Conservation (phyloP, 2,329 filamentous ascomycete genomes). For the Grosmannia serpens region DNA sequence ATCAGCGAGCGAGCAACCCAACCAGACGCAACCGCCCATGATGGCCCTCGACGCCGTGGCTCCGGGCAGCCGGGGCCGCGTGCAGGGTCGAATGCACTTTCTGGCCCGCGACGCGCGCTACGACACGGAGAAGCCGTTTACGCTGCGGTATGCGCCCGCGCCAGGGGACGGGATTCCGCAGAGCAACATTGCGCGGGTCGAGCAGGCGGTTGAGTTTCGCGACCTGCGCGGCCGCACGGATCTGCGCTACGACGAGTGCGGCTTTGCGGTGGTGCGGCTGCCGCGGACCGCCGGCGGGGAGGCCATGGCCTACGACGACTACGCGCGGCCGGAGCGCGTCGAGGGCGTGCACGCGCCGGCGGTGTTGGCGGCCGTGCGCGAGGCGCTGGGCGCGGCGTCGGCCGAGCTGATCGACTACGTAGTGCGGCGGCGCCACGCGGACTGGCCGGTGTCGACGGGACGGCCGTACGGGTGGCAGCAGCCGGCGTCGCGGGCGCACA, state of each 20-base stretch:
- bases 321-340: neutral
- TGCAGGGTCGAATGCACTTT: conserved; percentile 9
- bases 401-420: conserved; percentile 13
- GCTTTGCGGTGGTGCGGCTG: conserved; percentile 5
- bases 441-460: conserved; percentile 11
- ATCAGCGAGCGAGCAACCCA: too few relatives aligned
- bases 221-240: conserved; percentile 5
- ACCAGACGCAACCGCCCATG: neutral
- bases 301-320: conserved; percentile 5
- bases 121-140: conserved; percentile 10
- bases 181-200: conserved; percentile 11
- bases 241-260: conserved; percentile 8
- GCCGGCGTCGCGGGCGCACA: conserved; percentile 10
- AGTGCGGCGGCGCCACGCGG: conserved; percentile 10
- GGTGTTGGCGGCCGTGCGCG: conserved; percentile 6
- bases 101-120: conserved; percentile 9
- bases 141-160: conserved; percentile 10
- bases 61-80: neutral
- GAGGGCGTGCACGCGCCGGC: conserved; percentile 6
- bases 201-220: conserved; percentile 5
- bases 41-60: neutral
- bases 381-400: conserved; percentile 6
- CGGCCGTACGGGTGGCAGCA: conserved; percentile 9
- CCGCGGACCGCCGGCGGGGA: too few relatives aligned
- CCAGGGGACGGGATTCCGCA: conserved; percentile 7